These are phyloP conservation scores for Penicillium sp. DNA, from an alignment of 2,329 filamentous ascomycete genomes.

Conservation along the genomic window DNA sequence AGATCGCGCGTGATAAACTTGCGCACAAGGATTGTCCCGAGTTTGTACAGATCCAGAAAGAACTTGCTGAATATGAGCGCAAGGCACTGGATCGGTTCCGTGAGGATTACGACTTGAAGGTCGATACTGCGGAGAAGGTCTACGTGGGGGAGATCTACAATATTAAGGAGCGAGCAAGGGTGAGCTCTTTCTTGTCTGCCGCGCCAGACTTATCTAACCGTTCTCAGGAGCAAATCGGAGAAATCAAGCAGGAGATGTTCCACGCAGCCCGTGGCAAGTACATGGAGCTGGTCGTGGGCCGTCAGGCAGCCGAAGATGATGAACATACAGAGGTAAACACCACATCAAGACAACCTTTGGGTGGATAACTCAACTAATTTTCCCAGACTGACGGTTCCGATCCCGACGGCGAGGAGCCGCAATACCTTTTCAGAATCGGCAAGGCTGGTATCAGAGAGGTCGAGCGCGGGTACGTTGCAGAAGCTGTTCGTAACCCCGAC, in stretches of 20 bases:
- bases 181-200: slow-evolving; percentile 12
- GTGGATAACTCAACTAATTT: background rate
- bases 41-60: slow-evolving; percentile 35
- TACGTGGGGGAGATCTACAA: slow-evolving; percentile 32
- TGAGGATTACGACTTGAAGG: slow-evolving; percentile 34
- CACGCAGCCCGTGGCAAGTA: slow-evolving; percentile 21
- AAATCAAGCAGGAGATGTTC: slow-evolving; percentile 18
- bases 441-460: slow-evolving; percentile 23
- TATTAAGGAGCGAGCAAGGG: slow-evolving; percentile 36
- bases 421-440: slow-evolving; percentile 22
- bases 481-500: slow-evolving; percentile 32
- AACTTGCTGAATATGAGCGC: slow-evolving; percentile 29
- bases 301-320: slow-evolving; percentile 22
- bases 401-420: slow-evolving; percentile 28
- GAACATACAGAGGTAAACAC: slow-evolving; percentile 26
- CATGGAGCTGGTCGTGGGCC: slow-evolving; percentile 18
- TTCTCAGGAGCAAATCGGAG: slow-evolving; percentile 10
- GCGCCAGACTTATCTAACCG: background rate
- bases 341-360: background rate
- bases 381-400: slow-evolving; percentile 32
- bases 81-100: slow-evolving; percentile 28
- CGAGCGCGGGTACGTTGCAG: slow-evolving; percentile 37
- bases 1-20: slow-evolving; percentile 41
- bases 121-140: slow-evolving; percentile 30
- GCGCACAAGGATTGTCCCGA: slow-evolving; percentile 41